Evolutionary conservation across 805 yeast genomes (phyloP), one percentile per base, ranked within the genome.

Genomic region (Pichia paraexigua): DNA sequence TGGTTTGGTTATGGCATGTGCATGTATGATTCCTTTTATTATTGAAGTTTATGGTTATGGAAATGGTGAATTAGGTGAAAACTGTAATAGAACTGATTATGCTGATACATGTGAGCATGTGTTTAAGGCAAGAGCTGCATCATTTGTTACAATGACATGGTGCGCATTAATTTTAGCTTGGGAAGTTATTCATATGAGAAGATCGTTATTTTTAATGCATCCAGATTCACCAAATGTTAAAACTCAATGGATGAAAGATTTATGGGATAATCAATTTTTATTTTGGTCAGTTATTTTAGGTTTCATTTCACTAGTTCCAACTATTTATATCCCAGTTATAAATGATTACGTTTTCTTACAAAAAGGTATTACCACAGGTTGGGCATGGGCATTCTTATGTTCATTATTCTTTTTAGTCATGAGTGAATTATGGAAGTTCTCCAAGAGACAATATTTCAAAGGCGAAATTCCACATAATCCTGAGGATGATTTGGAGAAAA

Each of bases 121-220:
- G 13, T 87, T 82, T 68, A 74, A 78, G 59, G 87, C 90, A 5
- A 78, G 96, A 64, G 79, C 95, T 3, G 79, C 85, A 3, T 78
- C 90, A 0, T 88, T 88, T 71, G 85, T 85, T 1, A 79, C 83
- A 1, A 83, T 87, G 83, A 88, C 95, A 0, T 88, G 95, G 95
- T 78, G 91, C 70, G 85, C 92, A 4, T 74, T 88, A 53, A 64
- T 87, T 28, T 71, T 86, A 45, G 94, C 95, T 1, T 87, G 94
- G 94, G 94, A 87, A 68, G 88, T 87, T 59, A 75, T 86, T 52
- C 87, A 86, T 62, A 69, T 82, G 66, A 73, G 84, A 58, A 73
- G 82, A 59, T 87, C 95, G 2, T 71, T 87, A 55, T 86, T 87
- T 67, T 70, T 71, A 49, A 83, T 83, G 87, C 77, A 82, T 52